Evolutionary conservation across 2,329 filamentous ascomycete genomes (phyloP).

Genomic region (Clonostachys sp.): DNA sequence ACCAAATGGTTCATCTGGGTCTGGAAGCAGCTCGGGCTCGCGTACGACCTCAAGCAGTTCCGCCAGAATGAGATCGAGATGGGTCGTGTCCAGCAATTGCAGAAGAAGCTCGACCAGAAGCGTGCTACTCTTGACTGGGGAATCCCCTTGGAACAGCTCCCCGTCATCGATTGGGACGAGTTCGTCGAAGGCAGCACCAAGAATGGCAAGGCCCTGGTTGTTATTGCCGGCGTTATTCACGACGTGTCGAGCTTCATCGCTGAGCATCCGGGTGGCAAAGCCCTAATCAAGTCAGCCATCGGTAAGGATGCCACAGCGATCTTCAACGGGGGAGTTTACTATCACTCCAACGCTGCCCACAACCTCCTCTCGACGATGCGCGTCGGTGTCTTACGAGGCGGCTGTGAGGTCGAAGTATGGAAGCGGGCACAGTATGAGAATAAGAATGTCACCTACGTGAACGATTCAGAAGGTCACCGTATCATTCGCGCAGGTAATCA

Average conservation of each 20-base stretch:
- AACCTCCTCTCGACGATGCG: conserved; percentile 86
- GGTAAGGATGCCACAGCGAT: conserved; percentile 87
- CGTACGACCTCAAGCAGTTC: conserved; percentile 87
- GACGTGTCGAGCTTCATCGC: conserved; percentile 82
- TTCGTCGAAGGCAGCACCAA: conserved; percentile 69
- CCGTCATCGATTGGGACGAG: conserved; percentile 82
- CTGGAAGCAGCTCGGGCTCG: conserved; percentile 81
- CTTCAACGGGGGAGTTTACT: conserved; percentile 89
- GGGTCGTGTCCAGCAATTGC: conserved; percentile 80
- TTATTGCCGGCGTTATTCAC: conserved; percentile 80
- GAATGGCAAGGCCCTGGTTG: conserved; percentile 70
- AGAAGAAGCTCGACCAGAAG: conserved; percentile 92
- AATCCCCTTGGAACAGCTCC: conserved; percentile 77
- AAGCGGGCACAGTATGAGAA: conserved; percentile 81
- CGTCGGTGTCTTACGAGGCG: conserved; percentile 79
- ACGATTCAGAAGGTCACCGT: conserved; percentile 74
- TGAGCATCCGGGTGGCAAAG: conserved; percentile 83
- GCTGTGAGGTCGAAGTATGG: conserved; percentile 90
- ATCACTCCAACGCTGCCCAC: conserved; percentile 86
- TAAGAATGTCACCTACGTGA: conserved; percentile 76
- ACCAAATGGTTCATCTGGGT: conserved; percentile 86
- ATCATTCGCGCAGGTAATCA: conserved; percentile 84
- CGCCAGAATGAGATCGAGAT: conserved; percentile 89
- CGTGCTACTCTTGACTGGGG: conserved; percentile 81
- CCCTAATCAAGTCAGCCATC: conserved; percentile 75